Evolutionary conservation across 225 moss, liverwort and hornwort genomes (phyloP), one percentile per base, ranked within the genome.

Genomic region (Bryum argenteum): DNA sequence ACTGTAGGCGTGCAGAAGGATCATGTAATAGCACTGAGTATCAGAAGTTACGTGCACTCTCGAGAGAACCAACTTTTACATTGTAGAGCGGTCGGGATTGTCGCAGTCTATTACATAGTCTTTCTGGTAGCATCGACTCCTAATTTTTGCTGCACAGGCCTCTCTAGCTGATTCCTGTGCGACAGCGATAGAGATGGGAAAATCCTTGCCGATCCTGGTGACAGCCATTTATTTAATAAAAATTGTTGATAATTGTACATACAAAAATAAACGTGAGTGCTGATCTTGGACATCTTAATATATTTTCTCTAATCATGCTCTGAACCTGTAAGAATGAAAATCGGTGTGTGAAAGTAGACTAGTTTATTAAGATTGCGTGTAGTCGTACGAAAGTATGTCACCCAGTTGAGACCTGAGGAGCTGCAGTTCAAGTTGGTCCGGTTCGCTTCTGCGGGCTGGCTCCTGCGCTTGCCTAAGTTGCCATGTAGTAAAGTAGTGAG

Each of bases 201-300:
- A 33, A 47, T 69, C 62, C 65, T 65, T 71, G 42, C 59, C 66
- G 65, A 59, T 65, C 59, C 70, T 61, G 33, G 43, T 45, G 75
- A 53, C 76, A 77, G 70, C 64, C 71, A 71, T 58, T 71, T 76
- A 33, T 33, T 65, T 26, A 77, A 77, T 77, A 77, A 77, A 77
- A 77, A 70, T 58, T 71, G 59, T 59, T 71, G 65, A 71, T 52
- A 71, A 66, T 77, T 77, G 77, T 77, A 77, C 71, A 71, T 77
- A 77, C 56, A 64, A 39, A 64, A 39, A 65, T 24, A 14, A 21
- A 22, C 38, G 8, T 48, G 2, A 8, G 9, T 61, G 37, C 8
- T 14, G 15, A 47, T 58, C 74, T 65, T 47, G 15, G 5, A 15
- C 17, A 17, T 48, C 16, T 48, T 14, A 5, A n/a, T 48, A 17